Conservation (phyloP, 345 rosid genomes). For the Erysimum cheiranthoides region DNA sequence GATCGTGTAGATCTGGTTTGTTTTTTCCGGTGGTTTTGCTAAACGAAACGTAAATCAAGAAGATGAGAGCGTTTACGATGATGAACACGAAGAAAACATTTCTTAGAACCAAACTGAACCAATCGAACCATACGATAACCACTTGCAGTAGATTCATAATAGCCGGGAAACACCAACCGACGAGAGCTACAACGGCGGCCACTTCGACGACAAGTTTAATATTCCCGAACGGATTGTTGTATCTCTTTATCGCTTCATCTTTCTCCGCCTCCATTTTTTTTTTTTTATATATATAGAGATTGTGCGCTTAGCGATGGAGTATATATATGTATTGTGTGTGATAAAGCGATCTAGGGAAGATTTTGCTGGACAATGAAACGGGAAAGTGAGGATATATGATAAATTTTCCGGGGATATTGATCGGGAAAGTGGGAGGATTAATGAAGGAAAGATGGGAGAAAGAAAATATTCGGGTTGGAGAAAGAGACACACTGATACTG, state of each 20-base stretch:
- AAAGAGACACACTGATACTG: constrained; percentile 17
- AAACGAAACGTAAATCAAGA: neutral
- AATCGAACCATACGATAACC: constrained; percentile 3
- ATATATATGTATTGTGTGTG: neutral
- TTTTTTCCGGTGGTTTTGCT: neutral
- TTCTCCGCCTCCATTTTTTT: constrained; percentile 31
- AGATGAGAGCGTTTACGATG: neutral
- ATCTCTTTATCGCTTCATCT: constrained; percentile 3
- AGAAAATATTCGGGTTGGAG: constrained; percentile 26
- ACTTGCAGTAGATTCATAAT: neutral
- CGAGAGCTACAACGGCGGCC: neutral
- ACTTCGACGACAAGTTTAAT: neutral
- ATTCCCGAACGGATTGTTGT: neutral
- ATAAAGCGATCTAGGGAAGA: neutral
- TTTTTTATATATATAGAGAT: neutral
- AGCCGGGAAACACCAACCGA: neutral
- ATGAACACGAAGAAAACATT: neutral
- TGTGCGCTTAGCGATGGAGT: neutral
- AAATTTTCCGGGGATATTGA: constrained; percentile 5
- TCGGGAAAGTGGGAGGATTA: constrained; percentile 16
- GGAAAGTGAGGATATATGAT: constrained; percentile 34
- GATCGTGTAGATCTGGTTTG: constrained; percentile 1
- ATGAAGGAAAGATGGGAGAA: constrained; percentile 24
- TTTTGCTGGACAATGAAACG: constrained; percentile 7
- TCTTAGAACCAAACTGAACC: neutral